Percentiles rank a stretch among this genome's conserved stretches.
These are phyloP conservation scores for Candida morakotiae DNA, from an alignment of 805 yeast species.

Conservation along the genomic window DNA sequence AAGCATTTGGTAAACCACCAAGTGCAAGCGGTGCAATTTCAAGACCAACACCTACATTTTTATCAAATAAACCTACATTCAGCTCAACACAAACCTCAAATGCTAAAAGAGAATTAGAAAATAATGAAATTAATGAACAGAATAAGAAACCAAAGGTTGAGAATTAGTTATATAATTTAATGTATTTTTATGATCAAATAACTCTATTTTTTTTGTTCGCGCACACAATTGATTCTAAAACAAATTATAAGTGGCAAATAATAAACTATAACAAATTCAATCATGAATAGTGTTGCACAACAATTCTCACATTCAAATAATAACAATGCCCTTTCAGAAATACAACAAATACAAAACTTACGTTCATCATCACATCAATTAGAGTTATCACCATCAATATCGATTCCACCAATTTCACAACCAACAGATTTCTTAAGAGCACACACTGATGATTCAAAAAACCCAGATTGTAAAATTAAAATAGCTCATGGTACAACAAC, in stretches of 20 bases:
- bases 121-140: conserved; percentile 6
- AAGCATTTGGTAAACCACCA: conserved; percentile 27
- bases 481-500: conserved; percentile 99
- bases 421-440: conserved; percentile 94
- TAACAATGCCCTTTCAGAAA: conserved; percentile 23
- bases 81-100: not conserved
- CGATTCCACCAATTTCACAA: conserved; percentile 78
- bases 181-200: not conserved
- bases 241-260: conserved; percentile 3
- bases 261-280: conserved; percentile 2
- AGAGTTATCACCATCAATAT: conserved; percentile 55
- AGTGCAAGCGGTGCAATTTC: conserved; percentile 16
- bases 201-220: conserved; percentile 2
- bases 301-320: conserved; percentile 31
- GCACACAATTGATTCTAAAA: not conserved
- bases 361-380: conserved; percentile 16
- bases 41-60: conserved; percentile 33
- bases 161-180: conserved; percentile 1
- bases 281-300: conserved; percentile 39
- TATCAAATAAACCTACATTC: conserved; percentile 28
- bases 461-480: conserved; percentile 92
- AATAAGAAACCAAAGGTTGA: conserved; percentile 8
- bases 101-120: conserved; percentile 10
- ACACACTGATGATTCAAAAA: conserved; percentile 92
- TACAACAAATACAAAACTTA: conserved; percentile 21